Conservation (phyloP, 192 early-diverging fungal species). For the Coemansia sp. region DNA sequence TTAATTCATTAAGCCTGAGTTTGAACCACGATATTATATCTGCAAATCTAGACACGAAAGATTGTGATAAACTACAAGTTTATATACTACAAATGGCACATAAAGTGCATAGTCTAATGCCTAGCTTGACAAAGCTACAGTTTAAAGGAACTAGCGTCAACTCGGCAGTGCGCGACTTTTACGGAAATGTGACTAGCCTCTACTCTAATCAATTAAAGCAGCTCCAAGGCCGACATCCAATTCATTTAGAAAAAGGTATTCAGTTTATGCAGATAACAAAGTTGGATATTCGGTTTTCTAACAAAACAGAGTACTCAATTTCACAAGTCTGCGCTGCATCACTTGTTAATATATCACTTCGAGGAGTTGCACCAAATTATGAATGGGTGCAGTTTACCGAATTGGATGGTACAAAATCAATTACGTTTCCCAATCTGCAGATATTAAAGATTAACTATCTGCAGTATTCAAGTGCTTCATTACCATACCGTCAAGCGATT, state of each 20-base stretch:
- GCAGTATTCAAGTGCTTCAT: background rate
- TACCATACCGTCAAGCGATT: background rate
- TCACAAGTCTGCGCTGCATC: constrained; percentile 3
- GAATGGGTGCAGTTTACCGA: background rate
- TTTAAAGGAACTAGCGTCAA: constrained; percentile 2
- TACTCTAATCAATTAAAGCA: background rate
- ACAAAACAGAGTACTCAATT: background rate
- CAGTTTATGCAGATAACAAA: background rate
- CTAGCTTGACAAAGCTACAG: background rate
- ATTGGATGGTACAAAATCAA: background rate
- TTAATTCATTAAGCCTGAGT: constrained; percentile 5
- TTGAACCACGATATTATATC: constrained; percentile 4
- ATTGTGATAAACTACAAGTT: no score
- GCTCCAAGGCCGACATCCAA: constrained; percentile 1
- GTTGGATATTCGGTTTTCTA: constrained; percentile 1
- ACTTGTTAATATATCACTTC: background rate
- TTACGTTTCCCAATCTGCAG: background rate
- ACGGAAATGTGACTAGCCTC: background rate
- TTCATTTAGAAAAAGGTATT: background rate
- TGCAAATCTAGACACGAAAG: background rate
- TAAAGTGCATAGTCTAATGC: background rate
- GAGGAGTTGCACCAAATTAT: constrained; percentile 5
- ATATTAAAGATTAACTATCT: background rate
- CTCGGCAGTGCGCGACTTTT: background rate
- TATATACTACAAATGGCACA: background rate